Evolutionary conservation across 2,329 filamentous ascomycete species (phyloP).

Genomic region (Mycosphaerelloides madeirae): DNA sequence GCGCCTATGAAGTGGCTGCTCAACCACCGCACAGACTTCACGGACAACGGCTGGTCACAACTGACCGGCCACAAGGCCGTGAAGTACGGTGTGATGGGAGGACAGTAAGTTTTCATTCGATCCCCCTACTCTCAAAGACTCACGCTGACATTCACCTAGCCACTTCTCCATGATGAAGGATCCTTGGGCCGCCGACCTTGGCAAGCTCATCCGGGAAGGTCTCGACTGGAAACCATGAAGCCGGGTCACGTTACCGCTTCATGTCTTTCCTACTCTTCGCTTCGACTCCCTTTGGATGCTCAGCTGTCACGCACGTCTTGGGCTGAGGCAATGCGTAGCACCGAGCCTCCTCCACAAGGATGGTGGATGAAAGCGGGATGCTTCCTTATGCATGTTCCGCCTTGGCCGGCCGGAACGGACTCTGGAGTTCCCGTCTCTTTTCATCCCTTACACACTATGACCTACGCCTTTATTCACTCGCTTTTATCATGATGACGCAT

Average conservation of each 20-base stretch:
- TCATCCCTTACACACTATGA: background rate
- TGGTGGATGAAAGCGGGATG: constrained; percentile 5
- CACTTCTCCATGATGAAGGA: constrained; percentile 76
- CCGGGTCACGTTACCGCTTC: background rate
- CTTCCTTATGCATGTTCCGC: constrained; percentile 1
- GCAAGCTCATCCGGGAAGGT: constrained; percentile 43
- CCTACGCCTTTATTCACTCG: background rate
- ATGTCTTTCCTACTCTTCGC: constrained; percentile 8
- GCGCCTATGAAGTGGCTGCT: constrained; percentile 61
- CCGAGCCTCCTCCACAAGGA: constrained; percentile 1
- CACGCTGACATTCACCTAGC: too few species aligned
- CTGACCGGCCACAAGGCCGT: constrained; percentile 59
- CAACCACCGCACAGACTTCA: constrained; percentile 68
- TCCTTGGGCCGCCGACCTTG: constrained; percentile 33
- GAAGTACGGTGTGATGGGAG: constrained; percentile 61
- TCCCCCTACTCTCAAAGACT: too few species aligned
- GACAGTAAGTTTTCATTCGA: too few species aligned
- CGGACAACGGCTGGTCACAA: constrained; percentile 65
- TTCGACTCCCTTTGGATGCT: constrained; percentile 16
- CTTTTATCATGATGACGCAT: too few species aligned
- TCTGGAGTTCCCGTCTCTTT: background rate
- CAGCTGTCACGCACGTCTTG: constrained; percentile 21
- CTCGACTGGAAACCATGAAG: constrained; percentile 29
- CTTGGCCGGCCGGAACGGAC: constrained; percentile 11
- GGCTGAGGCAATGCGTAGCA: constrained; percentile 23